Conservation (phyloP, 2,329 filamentous ascomycete genomes). For the Colletotrichum tabaci region DNA sequence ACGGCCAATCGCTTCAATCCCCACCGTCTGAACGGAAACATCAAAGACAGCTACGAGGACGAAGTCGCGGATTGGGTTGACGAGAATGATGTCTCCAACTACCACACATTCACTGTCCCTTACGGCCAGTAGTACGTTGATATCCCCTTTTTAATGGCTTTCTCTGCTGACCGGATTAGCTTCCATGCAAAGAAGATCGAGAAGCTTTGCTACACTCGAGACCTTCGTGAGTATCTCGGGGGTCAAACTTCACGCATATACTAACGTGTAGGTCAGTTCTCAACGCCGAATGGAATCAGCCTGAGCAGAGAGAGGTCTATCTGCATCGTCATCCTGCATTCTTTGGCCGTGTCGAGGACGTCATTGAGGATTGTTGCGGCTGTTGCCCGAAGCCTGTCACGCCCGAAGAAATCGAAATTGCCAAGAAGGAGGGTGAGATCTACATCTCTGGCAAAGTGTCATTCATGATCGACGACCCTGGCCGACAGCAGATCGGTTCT, state of each 20-base stretch:
- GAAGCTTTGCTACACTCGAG: conserved; percentile 85
- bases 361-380: conserved; percentile 87
- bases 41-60: conserved; percentile 84
- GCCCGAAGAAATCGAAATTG: conserved; percentile 78
- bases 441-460: conserved; percentile 82
- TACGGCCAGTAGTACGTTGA: conserved; percentile 67
- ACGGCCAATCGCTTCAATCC: conserved; percentile 59
- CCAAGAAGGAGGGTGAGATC: conserved; percentile 80
- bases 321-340: conserved; percentile 90
- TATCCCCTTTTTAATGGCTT: neutral
- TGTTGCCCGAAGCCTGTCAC: conserved; percentile 80
- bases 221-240: conserved; percentile 66
- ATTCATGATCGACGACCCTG: conserved; percentile 87
- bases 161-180: conserved; percentile 26
- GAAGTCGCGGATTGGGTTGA: conserved; percentile 89
- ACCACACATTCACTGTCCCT: conserved; percentile 82
- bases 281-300: conserved; percentile 89
- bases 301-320: conserved; percentile 80
- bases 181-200: conserved; percentile 81
- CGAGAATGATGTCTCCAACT: conserved; percentile 82
- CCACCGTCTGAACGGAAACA: conserved; percentile 72
- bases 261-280: conserved; percentile 61
- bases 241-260: neutral
- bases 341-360: conserved; percentile 82
- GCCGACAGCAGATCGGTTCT: conserved; percentile 78